Evolutionary conservation across 176 grass and related monocot species (phyloP).

Genomic region (Rhynchospora breviuscula): DNA sequence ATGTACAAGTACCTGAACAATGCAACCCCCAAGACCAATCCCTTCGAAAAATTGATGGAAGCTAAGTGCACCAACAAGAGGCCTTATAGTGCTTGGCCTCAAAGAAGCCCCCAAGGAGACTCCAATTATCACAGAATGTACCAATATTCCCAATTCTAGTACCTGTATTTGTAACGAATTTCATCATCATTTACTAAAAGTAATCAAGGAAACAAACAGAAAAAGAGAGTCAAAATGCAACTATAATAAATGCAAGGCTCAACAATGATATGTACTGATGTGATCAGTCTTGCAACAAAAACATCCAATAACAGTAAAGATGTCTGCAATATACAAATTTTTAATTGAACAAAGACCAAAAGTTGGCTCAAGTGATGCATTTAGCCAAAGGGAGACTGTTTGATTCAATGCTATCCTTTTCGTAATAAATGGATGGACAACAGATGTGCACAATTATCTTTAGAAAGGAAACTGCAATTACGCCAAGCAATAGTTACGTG

Average conservation of each 20-base stretch:
- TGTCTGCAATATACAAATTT: neutral
- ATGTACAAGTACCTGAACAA: slow-evolving; percentile 62
- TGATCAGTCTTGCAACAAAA: neutral
- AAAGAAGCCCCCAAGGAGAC: slow-evolving; percentile 79
- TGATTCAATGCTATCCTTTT: neutral
- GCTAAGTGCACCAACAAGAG: slow-evolving; percentile 85
- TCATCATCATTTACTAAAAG: neutral
- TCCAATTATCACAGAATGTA: slow-evolving; percentile 93
- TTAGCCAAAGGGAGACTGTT: neutral
- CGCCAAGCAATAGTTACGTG: neutral
- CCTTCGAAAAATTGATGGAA: slow-evolving; percentile 99
- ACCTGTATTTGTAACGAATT: slow-evolving; percentile 43
- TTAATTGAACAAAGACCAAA: neutral
- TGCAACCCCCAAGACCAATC: slow-evolving; percentile 82
- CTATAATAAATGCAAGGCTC: neutral
- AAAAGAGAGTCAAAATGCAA: neutral
- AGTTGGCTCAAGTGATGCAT: neutral
- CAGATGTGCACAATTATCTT: neutral
- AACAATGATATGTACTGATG: neutral
- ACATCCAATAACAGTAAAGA: neutral
- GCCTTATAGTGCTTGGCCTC: slow-evolving; percentile 64
- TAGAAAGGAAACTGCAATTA: neutral
- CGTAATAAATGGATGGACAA: neutral
- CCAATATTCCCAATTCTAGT: slow-evolving; percentile 86
- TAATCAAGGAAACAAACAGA: neutral